Conservation (phyloP, 306 rosid species). For the Psophocarpus tetragonolobus region DNA sequence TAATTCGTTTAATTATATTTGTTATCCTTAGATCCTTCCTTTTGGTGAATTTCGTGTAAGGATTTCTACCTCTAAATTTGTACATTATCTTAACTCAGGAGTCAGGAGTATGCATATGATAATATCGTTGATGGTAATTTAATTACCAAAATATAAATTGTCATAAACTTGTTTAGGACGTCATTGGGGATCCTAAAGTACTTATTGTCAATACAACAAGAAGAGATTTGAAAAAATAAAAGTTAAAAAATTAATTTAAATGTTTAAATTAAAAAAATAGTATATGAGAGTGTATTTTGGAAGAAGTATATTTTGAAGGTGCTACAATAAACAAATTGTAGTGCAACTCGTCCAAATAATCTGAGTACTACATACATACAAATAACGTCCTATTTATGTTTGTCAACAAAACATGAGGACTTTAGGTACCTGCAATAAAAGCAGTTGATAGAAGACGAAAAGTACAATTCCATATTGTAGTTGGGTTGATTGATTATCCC, state of each 20-base stretch:
- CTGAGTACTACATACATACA: neutral
- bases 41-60: neutral
- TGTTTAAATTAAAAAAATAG: neutral
- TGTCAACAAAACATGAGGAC: neutral
- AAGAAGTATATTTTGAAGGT: neutral
- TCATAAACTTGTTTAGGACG: neutral
- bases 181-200: neutral
- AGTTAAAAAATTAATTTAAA: neutral
- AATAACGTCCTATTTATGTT: constrained; percentile 26
- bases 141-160: neutral
- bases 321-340: neutral
- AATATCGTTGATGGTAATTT: neutral
- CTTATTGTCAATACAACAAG: neutral
- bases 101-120: neutral
- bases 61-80: neutral
- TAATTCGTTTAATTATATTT: neutral
- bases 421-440: constrained; percentile 36
- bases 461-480: constrained; percentile 33
- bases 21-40: neutral
- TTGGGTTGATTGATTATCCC: constrained; percentile 28
- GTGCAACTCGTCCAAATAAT: neutral
- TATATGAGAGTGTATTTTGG: too few relatives aligned
- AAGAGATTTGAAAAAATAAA: neutral
- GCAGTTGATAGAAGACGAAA: constrained; percentile 2
- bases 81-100: neutral